A percentile compares a stretch with the other conserved stretches of the same genome.
Evolutionary conservation across 2,329 filamentous ascomycete genomes (phyloP).

Genomic region (Claviceps digitariae): DNA sequence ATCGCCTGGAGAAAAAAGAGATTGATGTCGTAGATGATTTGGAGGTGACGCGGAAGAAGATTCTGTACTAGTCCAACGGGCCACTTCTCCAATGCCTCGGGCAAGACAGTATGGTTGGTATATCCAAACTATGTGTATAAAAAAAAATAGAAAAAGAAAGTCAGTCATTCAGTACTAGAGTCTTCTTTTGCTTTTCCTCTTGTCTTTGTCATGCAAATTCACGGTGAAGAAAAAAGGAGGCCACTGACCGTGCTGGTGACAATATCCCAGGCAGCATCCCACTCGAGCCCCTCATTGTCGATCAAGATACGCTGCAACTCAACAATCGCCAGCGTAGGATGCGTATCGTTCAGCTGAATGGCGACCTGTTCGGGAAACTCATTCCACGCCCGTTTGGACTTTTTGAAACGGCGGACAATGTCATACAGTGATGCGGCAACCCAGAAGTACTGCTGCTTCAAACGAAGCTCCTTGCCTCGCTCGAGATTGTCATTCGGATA

Average conservation of each 20-base stretch:
- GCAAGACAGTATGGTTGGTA: constrained; percentile 96
- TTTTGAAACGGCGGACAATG: constrained; percentile 96
- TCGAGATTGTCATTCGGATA: constrained; percentile 98
- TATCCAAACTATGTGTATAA: constrained; percentile 61
- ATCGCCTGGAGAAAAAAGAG: constrained; percentile 82
- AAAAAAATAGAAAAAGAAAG: background rate
- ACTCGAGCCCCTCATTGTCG: constrained; percentile 80
- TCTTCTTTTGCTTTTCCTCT: background rate
- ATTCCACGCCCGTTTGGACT: constrained; percentile 78
- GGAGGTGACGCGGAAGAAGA: constrained; percentile 81
- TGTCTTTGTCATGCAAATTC: background rate
- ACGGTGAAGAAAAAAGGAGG: background rate
- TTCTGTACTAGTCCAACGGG: constrained; percentile 86
- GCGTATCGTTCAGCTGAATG: constrained; percentile 96
- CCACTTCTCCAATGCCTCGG: constrained; percentile 97
- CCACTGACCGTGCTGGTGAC: constrained; percentile 49
- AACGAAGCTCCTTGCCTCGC: constrained; percentile 84
- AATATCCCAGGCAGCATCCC: constrained; percentile 84
- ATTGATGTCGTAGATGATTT: constrained; percentile 98
- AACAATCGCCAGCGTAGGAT: constrained; percentile 90
- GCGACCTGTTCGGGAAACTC: constrained; percentile 92
- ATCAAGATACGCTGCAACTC: constrained; percentile 88
- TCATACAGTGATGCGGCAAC: constrained; percentile 92
- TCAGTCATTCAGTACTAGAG: background rate
- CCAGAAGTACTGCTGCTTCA: constrained; percentile 99